Percentiles rank a stretch among this genome's conserved stretches.
Evolutionary conservation across 2,329 filamentous ascomycete genomes (phyloP).

Genomic region (Claviceps sorghi): DNA sequence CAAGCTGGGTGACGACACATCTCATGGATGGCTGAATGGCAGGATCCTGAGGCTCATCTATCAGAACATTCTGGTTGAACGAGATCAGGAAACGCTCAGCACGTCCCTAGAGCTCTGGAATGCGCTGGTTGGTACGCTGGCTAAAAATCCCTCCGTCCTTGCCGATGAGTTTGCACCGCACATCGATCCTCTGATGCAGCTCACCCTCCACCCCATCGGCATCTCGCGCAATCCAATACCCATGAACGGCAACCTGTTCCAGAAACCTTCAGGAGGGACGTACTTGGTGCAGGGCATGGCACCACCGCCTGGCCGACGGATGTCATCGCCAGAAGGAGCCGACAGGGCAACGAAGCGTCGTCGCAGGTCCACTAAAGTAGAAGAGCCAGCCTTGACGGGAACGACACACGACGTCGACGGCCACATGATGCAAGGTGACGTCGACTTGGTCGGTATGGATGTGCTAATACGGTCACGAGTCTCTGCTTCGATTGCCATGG

Average conservation of each 20-base stretch:
- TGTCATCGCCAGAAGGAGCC: conserved; percentile 36
- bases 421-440: conserved; percentile 93
- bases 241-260: conserved; percentile 80
- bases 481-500: conserved; percentile 75
- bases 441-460: conserved; percentile 85
- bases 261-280: conserved; percentile 80
- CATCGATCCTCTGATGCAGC: conserved; percentile 64
- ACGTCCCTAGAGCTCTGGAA: conserved; percentile 81
- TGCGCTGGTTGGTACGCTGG: conserved; percentile 56
- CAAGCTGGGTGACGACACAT: conserved; percentile 63
- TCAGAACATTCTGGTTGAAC: conserved; percentile 88
- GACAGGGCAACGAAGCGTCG: conserved; percentile 60
- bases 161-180: conserved; percentile 60
- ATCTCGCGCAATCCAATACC: conserved; percentile 80
- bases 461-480: conserved; percentile 78
- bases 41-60: conserved; percentile 79
- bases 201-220: conserved; percentile 82
- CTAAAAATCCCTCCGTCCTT: conserved; percentile 48
- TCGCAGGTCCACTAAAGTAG: conserved; percentile 70
- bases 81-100: conserved; percentile 68
- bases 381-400: conserved; percentile 47
- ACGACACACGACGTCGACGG: conserved; percentile 91
- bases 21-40: conserved; percentile 83
- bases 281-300: conserved; percentile 44
- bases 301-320: conserved; percentile 28